A percentile compares a stretch with the other conserved stretches of the same genome.
Conservation (phyloP, 352 stramenopile species). For the Globisporangium orthogonon region DNA sequence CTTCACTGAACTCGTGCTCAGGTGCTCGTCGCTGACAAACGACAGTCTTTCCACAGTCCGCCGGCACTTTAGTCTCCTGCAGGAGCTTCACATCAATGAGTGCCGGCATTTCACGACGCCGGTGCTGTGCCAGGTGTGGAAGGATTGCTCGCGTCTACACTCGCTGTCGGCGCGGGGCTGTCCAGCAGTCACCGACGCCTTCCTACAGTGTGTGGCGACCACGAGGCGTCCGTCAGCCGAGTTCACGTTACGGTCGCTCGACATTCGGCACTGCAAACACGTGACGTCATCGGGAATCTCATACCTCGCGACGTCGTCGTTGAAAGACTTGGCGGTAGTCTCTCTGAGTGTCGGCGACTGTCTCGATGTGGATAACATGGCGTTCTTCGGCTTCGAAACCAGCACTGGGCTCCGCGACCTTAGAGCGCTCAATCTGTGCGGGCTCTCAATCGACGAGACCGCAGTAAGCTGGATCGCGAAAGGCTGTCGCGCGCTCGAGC, state of each 20-base stretch:
- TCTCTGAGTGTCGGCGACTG: slow-evolving; percentile 45
- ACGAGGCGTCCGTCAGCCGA: slow-evolving; percentile 28
- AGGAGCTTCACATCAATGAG: slow-evolving; percentile 47
- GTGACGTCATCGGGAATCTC: slow-evolving; percentile 56
- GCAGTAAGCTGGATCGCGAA: slow-evolving; percentile 65
- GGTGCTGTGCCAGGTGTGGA: slow-evolving; percentile 47
- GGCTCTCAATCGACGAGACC: slow-evolving; percentile 51
- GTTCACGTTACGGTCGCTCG: slow-evolving; percentile 22
- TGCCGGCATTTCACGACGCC: slow-evolving; percentile 52
- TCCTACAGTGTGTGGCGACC: slow-evolving; percentile 48
- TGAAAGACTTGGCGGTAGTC: slow-evolving; percentile 24
- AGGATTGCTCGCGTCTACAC: slow-evolving; percentile 46
- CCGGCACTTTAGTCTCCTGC: slow-evolving; percentile 34
- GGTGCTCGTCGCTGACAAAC: slow-evolving; percentile 49
- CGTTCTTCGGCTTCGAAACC: slow-evolving; percentile 68
- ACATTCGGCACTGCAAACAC: slow-evolving; percentile 59
- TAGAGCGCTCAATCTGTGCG: slow-evolving; percentile 29
- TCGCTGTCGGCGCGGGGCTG: slow-evolving; percentile 35
- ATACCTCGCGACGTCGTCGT: slow-evolving; percentile 31
- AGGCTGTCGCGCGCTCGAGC: slow-evolving; percentile 32
- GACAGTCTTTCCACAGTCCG: slow-evolving; percentile 36
- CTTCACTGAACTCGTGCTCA: slow-evolving; percentile 1
- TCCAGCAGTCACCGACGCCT: slow-evolving; percentile 37
- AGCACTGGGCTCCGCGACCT: slow-evolving; percentile 27
- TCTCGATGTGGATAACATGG: slow-evolving; percentile 55